Percentiles rank a stretch among this genome's conserved stretches.
Evolutionary conservation across 2,329 filamentous ascomycete genomes (phyloP).

Genomic region (Thelonectria rubi): DNA sequence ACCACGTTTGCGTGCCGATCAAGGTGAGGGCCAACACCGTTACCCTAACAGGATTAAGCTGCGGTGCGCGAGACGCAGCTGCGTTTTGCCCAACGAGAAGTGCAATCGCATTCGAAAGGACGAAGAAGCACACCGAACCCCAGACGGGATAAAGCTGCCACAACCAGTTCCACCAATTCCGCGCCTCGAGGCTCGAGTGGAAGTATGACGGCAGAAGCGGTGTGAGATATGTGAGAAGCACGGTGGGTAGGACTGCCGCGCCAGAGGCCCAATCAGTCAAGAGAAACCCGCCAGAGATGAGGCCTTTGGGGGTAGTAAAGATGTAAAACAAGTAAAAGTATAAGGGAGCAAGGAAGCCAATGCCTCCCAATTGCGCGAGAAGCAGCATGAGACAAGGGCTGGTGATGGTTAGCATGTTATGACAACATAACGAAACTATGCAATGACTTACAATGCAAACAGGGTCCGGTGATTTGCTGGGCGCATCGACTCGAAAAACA

Average conservation of each 20-base stretch:
- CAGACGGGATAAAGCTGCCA: constrained; percentile 45
- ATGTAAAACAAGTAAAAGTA: constrained; percentile 40
- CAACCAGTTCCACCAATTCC: constrained; percentile 46
- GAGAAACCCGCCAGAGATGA: constrained; percentile 19
- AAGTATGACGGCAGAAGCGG: constrained; percentile 36
- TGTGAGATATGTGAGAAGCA: constrained; percentile 32
- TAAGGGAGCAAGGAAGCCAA: constrained; percentile 35
- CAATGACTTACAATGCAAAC: constrained; percentile 37
- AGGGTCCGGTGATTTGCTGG: constrained; percentile 26
- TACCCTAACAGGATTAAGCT: constrained; percentile 3
- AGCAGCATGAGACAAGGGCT: constrained; percentile 37
- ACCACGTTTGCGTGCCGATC: constrained; percentile 30
- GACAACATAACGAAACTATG: no score
- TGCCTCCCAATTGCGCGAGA: constrained; percentile 34
- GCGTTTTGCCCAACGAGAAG: background rate
- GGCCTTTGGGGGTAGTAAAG: constrained; percentile 29
- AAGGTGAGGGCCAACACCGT: constrained; percentile 1
- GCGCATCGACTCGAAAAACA: constrained; percentile 39
- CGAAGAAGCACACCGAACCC: constrained; percentile 33
- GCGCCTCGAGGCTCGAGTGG: constrained; percentile 30
- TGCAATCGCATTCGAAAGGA: constrained; percentile 12
- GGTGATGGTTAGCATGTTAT: background rate
- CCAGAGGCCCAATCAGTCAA: constrained; percentile 23
- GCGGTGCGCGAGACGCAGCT: background rate
- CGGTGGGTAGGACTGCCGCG: constrained; percentile 29